Evolutionary conservation across 2,329 filamentous ascomycete species (phyloP).

Genomic region (Penicillium sp.): DNA sequence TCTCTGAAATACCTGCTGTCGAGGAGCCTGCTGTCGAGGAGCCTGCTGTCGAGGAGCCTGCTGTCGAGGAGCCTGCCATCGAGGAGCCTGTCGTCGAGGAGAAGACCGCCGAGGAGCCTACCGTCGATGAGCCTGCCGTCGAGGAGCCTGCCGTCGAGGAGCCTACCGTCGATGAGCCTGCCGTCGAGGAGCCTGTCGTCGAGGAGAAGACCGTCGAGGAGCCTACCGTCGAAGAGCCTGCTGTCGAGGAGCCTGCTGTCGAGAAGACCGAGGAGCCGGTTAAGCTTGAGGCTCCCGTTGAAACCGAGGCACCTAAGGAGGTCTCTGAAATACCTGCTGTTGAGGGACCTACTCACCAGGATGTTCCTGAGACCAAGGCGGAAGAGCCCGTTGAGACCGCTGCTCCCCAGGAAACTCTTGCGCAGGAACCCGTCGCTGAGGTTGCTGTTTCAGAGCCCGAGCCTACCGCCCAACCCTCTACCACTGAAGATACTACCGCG

Average conservation of each 20-base stretch:
- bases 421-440: neutral
- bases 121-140: no score
- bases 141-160: no score
- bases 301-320: slow-evolving; percentile 1
- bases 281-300: neutral
- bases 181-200: neutral
- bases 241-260: slow-evolving; percentile 2
- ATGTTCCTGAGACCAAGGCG: slow-evolving; percentile 1
- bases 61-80: no score
- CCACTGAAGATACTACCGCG: no score
- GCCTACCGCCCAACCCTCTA: no score
- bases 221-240: slow-evolving; percentile 4
- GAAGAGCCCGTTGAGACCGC: slow-evolving; percentile 1
- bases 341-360: slow-evolving; percentile 2
- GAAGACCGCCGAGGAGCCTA: neutral
- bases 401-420: neutral
- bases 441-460: no score
- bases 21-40: slow-evolving; percentile 1
- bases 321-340: slow-evolving; percentile 4
- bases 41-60: neutral
- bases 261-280: slow-evolving; percentile 9
- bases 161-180: slow-evolving; percentile 1
- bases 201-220: slow-evolving; percentile 8
- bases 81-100: slow-evolving; percentile 1
- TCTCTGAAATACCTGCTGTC: no score